phyloP scores from a whole-genome alignment of 2,329 filamentous ascomycete genomes.

The Magnaporthiopsis poae region DNA sequence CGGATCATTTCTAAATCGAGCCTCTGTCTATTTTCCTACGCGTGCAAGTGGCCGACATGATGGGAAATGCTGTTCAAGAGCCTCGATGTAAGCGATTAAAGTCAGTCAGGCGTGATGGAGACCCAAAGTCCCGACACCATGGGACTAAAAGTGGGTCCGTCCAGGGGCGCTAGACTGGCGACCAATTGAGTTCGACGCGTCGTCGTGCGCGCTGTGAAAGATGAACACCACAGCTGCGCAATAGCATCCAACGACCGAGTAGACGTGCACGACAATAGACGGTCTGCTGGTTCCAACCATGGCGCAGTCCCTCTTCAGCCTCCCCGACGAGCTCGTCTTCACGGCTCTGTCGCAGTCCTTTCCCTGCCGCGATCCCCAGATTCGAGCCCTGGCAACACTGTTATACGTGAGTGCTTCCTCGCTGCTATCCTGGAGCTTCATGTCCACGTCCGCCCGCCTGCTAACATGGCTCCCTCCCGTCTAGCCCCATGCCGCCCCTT shows the following conservation, averaged over 20 bases:
- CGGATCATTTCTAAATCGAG: no score
- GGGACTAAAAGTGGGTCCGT: not conserved
- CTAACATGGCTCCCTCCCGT: not conserved
- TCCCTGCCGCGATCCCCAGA: constrained; percentile 50
- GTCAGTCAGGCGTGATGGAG: no score
- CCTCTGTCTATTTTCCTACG: no score
- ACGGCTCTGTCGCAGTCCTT: constrained; percentile 37
- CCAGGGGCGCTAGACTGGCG: no score
- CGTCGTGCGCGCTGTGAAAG: not conserved
- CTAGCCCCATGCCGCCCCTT: constrained; percentile 57
- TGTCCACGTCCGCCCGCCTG: constrained; percentile 6
- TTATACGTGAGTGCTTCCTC: constrained; percentile 32
- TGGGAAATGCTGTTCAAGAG: no score
- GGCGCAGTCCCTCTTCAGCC: constrained; percentile 29
- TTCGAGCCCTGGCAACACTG: constrained; percentile 47
- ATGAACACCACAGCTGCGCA: not conserved
- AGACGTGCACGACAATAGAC: no score
- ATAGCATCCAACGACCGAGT: not conserved
- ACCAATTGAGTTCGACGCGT: not conserved
- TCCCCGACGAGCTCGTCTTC: constrained; percentile 42
- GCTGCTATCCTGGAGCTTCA: not conserved
- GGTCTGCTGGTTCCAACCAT: not conserved
- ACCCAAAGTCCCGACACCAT: not conserved
- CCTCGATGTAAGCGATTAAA: no score
- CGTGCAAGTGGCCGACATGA: no score